Percentiles rank a stretch among this genome's conserved stretches.
phyloP scores from a whole-genome alignment of 2,329 filamentous ascomycete genomes.

The Massarina eburnea region DNA sequence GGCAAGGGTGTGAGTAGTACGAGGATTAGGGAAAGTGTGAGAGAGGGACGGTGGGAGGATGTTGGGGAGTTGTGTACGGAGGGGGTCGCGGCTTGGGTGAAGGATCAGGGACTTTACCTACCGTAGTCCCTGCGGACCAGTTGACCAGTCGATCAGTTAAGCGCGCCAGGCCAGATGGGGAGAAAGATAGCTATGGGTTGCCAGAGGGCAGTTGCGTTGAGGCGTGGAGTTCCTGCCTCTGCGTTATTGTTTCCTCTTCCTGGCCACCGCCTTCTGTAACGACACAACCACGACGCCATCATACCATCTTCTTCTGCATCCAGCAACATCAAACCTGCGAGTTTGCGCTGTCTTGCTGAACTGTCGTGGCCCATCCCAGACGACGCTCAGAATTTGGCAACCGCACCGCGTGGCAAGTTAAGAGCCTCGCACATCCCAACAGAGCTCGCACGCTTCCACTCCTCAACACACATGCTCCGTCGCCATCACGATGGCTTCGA shows the following conservation, averaged over 20 bases:
- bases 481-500: slow-evolving; percentile 27
- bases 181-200: too few species aligned
- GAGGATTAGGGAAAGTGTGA: slow-evolving; percentile 61
- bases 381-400: background rate
- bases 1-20: slow-evolving; percentile 60
- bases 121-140: too few species aligned
- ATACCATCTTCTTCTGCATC: background rate
- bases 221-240: too few species aligned
- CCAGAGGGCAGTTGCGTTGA: too few species aligned
- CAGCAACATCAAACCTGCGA: background rate
- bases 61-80: slow-evolving; percentile 59
- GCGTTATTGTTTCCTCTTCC: too few species aligned
- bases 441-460: background rate
- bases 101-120: slow-evolving; percentile 61
- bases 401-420: slow-evolving; percentile 13
- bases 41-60: slow-evolving; percentile 48
- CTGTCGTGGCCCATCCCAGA: background rate
- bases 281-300: background rate
- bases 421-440: background rate
- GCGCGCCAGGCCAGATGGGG: too few species aligned
- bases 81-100: slow-evolving; percentile 61
- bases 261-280: background rate
- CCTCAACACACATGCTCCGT: background rate
- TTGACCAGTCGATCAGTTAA: too few species aligned
- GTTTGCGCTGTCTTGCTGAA: background rate